These are phyloP conservation scores for Cladosporium sp. DNA, from an alignment of 2,329 filamentous ascomycete genomes.

Conservation along the genomic window DNA sequence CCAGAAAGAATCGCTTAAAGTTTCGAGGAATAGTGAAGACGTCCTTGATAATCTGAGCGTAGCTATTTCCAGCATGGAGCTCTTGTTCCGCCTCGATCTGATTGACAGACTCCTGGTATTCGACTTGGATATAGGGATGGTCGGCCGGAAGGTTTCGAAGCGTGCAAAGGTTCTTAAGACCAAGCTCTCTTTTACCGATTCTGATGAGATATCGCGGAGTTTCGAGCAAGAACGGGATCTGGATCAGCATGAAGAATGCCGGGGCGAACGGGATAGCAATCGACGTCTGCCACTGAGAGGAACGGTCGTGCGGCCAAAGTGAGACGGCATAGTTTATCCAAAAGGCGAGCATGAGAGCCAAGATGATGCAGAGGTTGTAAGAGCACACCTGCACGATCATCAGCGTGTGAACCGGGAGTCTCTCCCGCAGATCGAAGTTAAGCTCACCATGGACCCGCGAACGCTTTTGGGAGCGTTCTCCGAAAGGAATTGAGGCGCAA, in stretches of 20 bases:
- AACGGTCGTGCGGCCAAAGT: conserved; percentile 41
- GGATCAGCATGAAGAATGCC: conserved; percentile 32
- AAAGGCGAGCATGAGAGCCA: conserved; percentile 47
- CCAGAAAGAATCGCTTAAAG: conserved; percentile 37
- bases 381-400: conserved; percentile 54
- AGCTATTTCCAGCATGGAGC: too few relatives aligned
- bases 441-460: conserved; percentile 59
- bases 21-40: conserved; percentile 23
- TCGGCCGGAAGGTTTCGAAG: conserved; percentile 43
- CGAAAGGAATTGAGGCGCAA: conserved; percentile 37
- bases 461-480: conserved; percentile 55
- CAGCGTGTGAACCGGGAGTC: too few relatives aligned
- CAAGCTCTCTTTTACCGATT: conserved; percentile 31
- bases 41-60: background rate
- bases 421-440: too few relatives aligned
- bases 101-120: conserved; percentile 44
- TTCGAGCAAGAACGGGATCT: conserved; percentile 34
- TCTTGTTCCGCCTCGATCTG: conserved; percentile 49
- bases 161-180: conserved; percentile 37
- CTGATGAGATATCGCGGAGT: conserved; percentile 24
- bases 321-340: conserved; percentile 41
- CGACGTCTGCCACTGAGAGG: conserved; percentile 60
- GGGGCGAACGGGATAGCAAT: conserved; percentile 46
- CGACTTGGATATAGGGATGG: conserved; percentile 44
- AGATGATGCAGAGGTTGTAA: too few relatives aligned